Percentiles rank a stretch among this genome's conserved stretches.
Conservation (phyloP, 2,329 filamentous ascomycete species). For the Paramyrothecium sp. region DNA sequence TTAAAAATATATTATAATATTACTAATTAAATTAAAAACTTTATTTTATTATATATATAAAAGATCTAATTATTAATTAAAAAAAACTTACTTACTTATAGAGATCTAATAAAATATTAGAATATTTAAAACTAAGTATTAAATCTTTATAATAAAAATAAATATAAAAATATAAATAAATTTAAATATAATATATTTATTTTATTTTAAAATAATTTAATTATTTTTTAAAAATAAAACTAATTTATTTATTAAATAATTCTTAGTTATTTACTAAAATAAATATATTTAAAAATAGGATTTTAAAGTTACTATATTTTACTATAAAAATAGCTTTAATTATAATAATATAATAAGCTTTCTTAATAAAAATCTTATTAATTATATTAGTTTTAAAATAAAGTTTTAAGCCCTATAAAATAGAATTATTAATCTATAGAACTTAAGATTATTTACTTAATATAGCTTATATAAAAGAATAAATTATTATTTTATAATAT, state of each 20-base stretch:
- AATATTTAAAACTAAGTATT: slow-evolving; percentile 1
- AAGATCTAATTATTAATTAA: not conserved
- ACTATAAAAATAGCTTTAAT: not conserved
- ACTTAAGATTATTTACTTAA: not conserved
- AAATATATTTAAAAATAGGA: slow-evolving; percentile 1
- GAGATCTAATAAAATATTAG: not conserved
- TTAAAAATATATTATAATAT: not conserved
- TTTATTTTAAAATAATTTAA: slow-evolving; percentile 4
- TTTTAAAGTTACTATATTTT: not conserved
- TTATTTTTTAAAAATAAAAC: not conserved
- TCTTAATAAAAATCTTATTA: no score
- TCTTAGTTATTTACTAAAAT: slow-evolving; percentile 2
- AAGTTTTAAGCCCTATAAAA: not conserved
- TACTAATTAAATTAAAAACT: not conserved
- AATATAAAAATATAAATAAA: slow-evolving; percentile 2
- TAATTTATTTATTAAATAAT: slow-evolving; percentile 1
- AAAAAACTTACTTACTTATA: not conserved
- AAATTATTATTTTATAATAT: slow-evolving; percentile 1
- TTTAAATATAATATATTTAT: slow-evolving; percentile 4
- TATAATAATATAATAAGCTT: slow-evolving; percentile 2
- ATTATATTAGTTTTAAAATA: slow-evolving; percentile 2
- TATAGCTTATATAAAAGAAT: no score
- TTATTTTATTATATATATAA: slow-evolving; percentile 1
- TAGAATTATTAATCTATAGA: slow-evolving; percentile 1
- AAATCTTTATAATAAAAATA: slow-evolving; percentile 6